Conservation (phyloP, 2,329 filamentous ascomycete genomes). For the Xylaria digitata region DNA sequence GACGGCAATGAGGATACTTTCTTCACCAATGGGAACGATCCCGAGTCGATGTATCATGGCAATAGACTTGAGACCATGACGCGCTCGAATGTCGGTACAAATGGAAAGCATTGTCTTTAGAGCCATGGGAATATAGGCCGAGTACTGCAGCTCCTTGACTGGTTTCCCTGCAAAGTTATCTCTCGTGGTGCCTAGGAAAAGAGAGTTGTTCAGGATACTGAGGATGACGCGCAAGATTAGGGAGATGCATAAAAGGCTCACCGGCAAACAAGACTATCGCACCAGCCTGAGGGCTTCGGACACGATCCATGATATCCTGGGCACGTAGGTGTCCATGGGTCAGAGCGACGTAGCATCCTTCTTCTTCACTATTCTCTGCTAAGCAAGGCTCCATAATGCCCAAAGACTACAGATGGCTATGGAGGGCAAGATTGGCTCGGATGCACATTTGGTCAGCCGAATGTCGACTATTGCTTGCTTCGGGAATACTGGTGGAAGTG, state of each 20-base stretch:
- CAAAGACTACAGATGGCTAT: not conserved
- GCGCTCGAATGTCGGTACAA: conserved; percentile 64
- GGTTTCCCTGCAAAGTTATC: conserved; percentile 77
- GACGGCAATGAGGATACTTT: conserved; percentile 91
- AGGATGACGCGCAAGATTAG: not conserved
- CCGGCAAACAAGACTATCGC: conserved; percentile 83
- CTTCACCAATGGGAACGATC: conserved; percentile 87
- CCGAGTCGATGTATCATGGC: conserved; percentile 88
- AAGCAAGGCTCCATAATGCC: conserved; percentile 44
- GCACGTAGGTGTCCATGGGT: conserved; percentile 71
- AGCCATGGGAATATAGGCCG: conserved; percentile 77
- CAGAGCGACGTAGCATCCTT: conserved; percentile 73
- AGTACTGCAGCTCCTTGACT: conserved; percentile 81
- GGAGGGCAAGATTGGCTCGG: not conserved
- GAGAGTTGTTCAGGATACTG: conserved; percentile 27
- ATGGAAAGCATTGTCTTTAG: conserved; percentile 76
- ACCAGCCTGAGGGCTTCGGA: conserved; percentile 78
- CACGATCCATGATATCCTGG: conserved; percentile 68
- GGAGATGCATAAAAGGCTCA: conserved; percentile 48
- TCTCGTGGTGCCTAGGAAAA: conserved; percentile 74
- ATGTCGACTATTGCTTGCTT: not conserved
- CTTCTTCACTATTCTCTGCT: conserved; percentile 59
- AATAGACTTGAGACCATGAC: conserved; percentile 76
- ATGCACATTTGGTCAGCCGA: not conserved
- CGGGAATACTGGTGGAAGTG: not conserved